These are phyloP conservation scores for Phytophthora foliorum DNA, from an alignment of 352 stramenopile species.

Conservation along the genomic window DNA sequence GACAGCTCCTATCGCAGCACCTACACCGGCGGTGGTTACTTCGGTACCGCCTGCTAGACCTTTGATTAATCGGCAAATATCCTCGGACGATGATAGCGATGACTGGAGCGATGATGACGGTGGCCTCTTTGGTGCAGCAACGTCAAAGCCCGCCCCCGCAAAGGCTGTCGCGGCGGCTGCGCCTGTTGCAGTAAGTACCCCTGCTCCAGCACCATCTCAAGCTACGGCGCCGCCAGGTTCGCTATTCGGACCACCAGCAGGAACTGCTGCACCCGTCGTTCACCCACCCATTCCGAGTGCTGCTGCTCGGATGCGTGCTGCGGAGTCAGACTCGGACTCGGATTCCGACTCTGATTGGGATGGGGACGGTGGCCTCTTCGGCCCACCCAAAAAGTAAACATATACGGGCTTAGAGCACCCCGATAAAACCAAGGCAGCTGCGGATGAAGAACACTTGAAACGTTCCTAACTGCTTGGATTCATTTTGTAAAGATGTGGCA, in stretches of 20 bases:
- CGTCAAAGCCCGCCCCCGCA: conserved; percentile 34
- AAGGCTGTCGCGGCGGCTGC: conserved; percentile 16
- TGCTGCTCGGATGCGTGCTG: conserved; percentile 55
- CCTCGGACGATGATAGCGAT: conserved; percentile 63
- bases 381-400: conserved; percentile 46
- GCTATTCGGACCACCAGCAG: conserved; percentile 37
- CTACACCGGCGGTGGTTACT: conserved; percentile 21
- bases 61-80: conserved; percentile 56
- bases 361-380: conserved; percentile 74
- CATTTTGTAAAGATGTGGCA: too few relatives aligned
- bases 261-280: conserved; percentile 25
- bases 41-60: conserved; percentile 41
- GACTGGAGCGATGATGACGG: conserved; percentile 73
- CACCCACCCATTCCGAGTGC: conserved; percentile 63
- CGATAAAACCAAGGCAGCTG: too few relatives aligned
- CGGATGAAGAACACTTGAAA: too few relatives aligned
- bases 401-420: not conserved
- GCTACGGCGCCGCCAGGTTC: conserved; percentile 21
- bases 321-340: conserved; percentile 54
- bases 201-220: conserved; percentile 12
- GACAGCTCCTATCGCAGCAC: conserved; percentile 10
- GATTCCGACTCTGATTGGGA: conserved; percentile 69
- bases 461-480: too few relatives aligned
- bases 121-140: conserved; percentile 58
- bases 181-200: conserved; percentile 13